Base-by-base conservation (phyloP, 2,329 filamentous ascomycete genomes). In the Cercospora nicotianae region DNA sequence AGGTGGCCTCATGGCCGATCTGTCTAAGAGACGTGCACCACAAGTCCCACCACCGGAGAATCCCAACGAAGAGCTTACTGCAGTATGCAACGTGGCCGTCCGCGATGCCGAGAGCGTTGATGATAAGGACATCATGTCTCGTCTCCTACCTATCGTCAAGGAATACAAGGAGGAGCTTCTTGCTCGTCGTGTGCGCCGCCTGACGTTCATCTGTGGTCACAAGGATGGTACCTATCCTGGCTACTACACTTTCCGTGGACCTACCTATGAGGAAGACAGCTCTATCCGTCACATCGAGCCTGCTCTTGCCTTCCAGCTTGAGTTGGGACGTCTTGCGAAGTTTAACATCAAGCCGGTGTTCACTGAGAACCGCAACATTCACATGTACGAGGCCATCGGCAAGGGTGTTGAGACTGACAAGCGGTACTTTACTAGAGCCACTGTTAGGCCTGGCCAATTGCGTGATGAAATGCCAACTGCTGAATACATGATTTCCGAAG, bases 311-410 rank as follows among this genome's bases (percentile, higher is more conserved):
- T 99, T 98, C 92, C 95, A 99, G 85, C 91, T 98, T 79, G 95
- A 99, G 82, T 89, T 99, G 72, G 91, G 90, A 68, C 91, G 95
- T 80, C 88, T 99, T 31, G 91, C 91, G 77, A 98, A 97, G 84
- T 99, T 99, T 88, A 90, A 93, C 83, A 96, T 98, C 83, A 96
- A 94, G 84, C 94, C 95, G 2, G 93, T 99, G 62, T 99, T 99
- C 83, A 98, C 95, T 0, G 94, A 98, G 82, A 99, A 99, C 86
- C 91, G 96, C 78, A 98, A 96, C 82, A 97, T 99, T 72, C 95
- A 99, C 84, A 94, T 99, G 68, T 99, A 98, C 82, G 94, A 98
- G 85, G 95, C 92, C 73, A 85, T 96, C 75, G 95, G 95, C 78
- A 99, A 97, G 85, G 91, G 91, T 60, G 91, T 94, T 45, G 94